phyloP scores from a whole-genome alignment of 768 basidiomycete species.

The Clitopilus hobsonii region DNA sequence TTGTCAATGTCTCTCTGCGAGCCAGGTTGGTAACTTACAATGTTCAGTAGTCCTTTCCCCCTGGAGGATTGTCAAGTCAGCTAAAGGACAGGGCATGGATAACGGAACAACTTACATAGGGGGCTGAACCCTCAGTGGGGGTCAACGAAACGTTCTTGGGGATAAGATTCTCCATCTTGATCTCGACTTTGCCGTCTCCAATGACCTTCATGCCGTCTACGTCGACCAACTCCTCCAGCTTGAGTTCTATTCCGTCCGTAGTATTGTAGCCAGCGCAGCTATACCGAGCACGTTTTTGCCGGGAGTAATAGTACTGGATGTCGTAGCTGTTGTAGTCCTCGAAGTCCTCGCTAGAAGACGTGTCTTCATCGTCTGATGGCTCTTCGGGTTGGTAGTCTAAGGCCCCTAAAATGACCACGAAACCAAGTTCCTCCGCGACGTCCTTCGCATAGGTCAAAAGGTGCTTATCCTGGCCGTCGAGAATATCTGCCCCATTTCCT shows the following conservation, averaged over 20 bases:
- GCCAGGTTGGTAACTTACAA: not conserved
- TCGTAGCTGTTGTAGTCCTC: constrained; percentile 6
- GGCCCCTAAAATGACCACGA: constrained; percentile 7
- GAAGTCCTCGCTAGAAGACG: constrained; percentile 4
- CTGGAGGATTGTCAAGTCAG: constrained; percentile 1
- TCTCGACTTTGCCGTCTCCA: constrained; percentile 7
- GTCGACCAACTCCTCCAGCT: constrained; percentile 23
- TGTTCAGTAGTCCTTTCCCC: not conserved
- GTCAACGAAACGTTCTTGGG: constrained; percentile 30
- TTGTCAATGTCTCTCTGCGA: not conserved
- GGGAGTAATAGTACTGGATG: constrained; percentile 15
- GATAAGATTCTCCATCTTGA: constrained; percentile 23
- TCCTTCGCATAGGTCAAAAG: not conserved
- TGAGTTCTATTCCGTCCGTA: constrained; percentile 11
- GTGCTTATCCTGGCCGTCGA: not conserved
- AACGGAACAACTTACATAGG: constrained; percentile 26
- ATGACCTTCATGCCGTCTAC: constrained; percentile 22
- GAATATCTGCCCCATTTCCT: not conserved
- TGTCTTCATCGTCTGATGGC: too few species aligned
- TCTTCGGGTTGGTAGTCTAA: constrained; percentile 1
- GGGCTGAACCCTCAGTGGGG: constrained; percentile 34
- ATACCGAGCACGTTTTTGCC: constrained; percentile 14
- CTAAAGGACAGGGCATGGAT: not conserved
- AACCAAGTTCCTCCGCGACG: constrained; percentile 6
- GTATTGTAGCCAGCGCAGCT: too few species aligned